phyloP scores from a whole-genome alignment of 2,329 filamentous ascomycete species.

The Xylariaceae sp. region DNA sequence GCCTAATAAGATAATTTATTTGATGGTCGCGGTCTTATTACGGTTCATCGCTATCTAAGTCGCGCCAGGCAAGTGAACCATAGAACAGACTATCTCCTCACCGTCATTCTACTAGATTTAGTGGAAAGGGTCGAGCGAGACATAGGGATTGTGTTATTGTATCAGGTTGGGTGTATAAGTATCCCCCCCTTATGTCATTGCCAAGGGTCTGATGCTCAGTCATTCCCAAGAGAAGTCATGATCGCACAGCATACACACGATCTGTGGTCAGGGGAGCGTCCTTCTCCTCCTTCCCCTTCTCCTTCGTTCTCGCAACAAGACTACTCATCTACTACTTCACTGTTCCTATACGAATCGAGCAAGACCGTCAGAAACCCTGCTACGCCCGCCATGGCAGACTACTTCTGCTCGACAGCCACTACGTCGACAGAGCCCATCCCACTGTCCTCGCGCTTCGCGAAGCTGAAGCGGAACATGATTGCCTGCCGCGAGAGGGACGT shows the following conservation, averaged over 20 bases:
- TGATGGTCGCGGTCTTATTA: not conserved
- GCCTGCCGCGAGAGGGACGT: conserved; percentile 35
- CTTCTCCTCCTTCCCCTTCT: not conserved
- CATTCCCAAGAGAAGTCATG: too few relatives aligned
- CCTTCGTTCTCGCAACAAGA: not conserved
- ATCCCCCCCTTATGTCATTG: too few relatives aligned
- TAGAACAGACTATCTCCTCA: too few relatives aligned
- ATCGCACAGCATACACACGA: not conserved
- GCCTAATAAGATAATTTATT: not conserved
- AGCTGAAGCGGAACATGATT: conserved; percentile 38
- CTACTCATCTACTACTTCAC: not conserved
- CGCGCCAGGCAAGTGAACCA: too few relatives aligned
- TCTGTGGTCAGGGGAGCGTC: not conserved
- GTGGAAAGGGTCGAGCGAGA: too few relatives aligned
- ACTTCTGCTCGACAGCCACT: too few relatives aligned
- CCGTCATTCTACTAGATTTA: too few relatives aligned
- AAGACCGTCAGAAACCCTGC: too few relatives aligned
- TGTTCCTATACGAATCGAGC: not conserved
- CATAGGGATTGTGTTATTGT: too few relatives aligned
- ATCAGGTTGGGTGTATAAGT: too few relatives aligned
- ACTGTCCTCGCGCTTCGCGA: conserved; percentile 37
- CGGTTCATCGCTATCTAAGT: not conserved
- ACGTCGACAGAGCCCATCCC: conserved; percentile 35
- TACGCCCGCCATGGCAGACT: not conserved
- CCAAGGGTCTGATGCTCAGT: too few relatives aligned